phyloP scores from a whole-genome alignment of 495 filamentous ascomycete genomes.

The Daldinia grandis region DNA sequence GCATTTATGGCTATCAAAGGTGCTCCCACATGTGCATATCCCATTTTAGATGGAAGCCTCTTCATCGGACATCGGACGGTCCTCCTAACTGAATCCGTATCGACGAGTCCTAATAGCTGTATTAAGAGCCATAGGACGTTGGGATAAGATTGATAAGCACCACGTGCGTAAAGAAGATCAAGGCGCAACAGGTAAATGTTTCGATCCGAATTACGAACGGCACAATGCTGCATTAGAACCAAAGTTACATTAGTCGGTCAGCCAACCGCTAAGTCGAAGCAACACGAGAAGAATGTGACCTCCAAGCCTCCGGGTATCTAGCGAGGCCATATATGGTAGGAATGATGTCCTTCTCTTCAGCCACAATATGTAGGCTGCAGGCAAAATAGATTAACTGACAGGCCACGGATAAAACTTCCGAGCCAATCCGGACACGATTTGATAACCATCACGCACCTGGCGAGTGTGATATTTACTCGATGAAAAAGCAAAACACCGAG shows the following conservation, averaged over 20 bases:
- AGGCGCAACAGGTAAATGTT: conserved; percentile 6
- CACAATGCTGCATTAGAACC: conserved; percentile 36
- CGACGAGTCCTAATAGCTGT: conserved; percentile 26
- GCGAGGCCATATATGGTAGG: conserved; percentile 31
- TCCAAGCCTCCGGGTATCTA: conserved; percentile 22
- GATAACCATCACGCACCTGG: conserved; percentile 33
- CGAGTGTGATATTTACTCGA: conserved; percentile 14
- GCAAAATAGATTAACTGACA: conserved; percentile 42
- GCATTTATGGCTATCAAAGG: conserved; percentile 15
- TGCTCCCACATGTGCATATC: conserved; percentile 25
- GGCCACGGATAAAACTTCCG: conserved; percentile 33
- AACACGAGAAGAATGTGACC: conserved; percentile 28
- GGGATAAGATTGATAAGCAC: conserved; percentile 44
- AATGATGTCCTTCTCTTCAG: conserved; percentile 31
- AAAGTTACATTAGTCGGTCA: conserved; percentile 32
- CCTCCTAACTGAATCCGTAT: conserved; percentile 29
- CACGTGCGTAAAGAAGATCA: conserved; percentile 34
- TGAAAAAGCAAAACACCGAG: conserved; percentile 4
- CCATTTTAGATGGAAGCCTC: conserved; percentile 29
- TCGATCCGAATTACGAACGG: conserved; percentile 34
- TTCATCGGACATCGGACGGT: conserved; percentile 25
- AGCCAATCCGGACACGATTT: conserved; percentile 32
- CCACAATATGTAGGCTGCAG: conserved; percentile 35
- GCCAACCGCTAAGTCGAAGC: conserved; percentile 12
- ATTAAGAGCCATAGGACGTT: conserved; percentile 37